phyloP scores from a whole-genome alignment of 805 yeast genomes.

The Teunomyces aglyptinius region DNA sequence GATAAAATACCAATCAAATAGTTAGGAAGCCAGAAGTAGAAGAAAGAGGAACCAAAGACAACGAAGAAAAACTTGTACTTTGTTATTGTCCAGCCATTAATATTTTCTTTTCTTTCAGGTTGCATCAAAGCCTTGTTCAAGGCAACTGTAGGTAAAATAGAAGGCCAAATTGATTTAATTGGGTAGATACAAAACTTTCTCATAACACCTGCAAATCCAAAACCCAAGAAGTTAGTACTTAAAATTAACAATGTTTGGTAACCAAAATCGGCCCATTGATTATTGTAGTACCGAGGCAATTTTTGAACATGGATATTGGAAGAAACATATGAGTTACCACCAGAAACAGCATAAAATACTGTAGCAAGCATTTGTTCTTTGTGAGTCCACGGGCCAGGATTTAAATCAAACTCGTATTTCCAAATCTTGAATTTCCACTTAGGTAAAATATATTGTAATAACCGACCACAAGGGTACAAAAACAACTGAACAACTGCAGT shows the following conservation, averaged over 20 bases:
- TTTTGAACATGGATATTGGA: conserved; percentile 22
- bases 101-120: conserved; percentile 24
- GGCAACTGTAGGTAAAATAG: conserved; percentile 28
- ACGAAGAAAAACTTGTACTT: conserved; percentile 20
- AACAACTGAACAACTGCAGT: conserved; percentile 47
- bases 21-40: conserved; percentile 43
- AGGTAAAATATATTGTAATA: conserved; percentile 34
- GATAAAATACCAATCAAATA: conserved; percentile 43
- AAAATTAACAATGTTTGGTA: conserved; percentile 14
- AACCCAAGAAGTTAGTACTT: conserved; percentile 16
- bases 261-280: conserved; percentile 21
- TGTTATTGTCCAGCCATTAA: conserved; percentile 32
- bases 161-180: conserved; percentile 53
- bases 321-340: conserved; percentile 22
- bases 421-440: conserved; percentile 20
- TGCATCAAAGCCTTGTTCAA: conserved; percentile 25
- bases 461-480: conserved; percentile 44
- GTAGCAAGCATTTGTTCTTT: conserved; percentile 70
- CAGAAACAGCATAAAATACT: conserved; percentile 35
- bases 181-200: conserved; percentile 46
- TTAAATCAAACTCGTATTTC: conserved; percentile 25
- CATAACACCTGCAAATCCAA: conserved; percentile 17
- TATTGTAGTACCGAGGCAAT: conserved; percentile 23
- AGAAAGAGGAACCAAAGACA: conserved; percentile 16
- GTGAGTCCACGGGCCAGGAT: conserved; percentile 63